Percentiles rank a stretch among this genome's conserved stretches.
These are phyloP conservation scores for Apiospora phragmitis DNA, from an alignment of 2,329 filamentous ascomycete species.

Conservation along the genomic window DNA sequence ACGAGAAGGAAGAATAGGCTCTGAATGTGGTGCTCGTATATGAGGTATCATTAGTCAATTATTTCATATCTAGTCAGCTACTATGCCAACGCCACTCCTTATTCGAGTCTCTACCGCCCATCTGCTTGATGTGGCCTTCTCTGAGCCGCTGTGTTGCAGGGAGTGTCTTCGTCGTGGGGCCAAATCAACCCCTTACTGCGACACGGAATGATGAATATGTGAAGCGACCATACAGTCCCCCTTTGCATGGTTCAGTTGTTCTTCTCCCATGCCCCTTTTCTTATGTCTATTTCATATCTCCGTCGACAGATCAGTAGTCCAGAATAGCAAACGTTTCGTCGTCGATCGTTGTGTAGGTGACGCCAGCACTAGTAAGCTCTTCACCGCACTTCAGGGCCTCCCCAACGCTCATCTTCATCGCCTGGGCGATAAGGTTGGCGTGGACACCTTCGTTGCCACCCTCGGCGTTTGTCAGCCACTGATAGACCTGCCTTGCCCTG, in stretches of 20 bases:
- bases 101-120: neutral
- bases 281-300: neutral
- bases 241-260: neutral
- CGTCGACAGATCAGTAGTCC: constrained; percentile 44
- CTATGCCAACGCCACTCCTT: constrained; percentile 17
- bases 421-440: constrained; percentile 71
- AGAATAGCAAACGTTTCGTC: constrained; percentile 90
- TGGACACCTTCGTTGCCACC: constrained; percentile 84
- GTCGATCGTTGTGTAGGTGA: constrained; percentile 90
- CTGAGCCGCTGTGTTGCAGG: neutral
- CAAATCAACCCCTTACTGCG: neutral
- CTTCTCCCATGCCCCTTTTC: neutral
- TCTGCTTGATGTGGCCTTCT: neutral
- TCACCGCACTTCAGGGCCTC: constrained; percentile 79
- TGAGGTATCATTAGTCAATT: constrained; percentile 24
- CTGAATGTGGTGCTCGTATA: neutral
- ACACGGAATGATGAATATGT: neutral
- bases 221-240: neutral
- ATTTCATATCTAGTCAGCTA: constrained; percentile 21
- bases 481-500: constrained; percentile 69
- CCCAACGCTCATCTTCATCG: constrained; percentile 62
- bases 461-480: constrained; percentile 64
- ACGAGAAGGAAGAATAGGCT: neutral
- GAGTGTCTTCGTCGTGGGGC: neutral
- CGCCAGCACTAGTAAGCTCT: constrained; percentile 70